These are phyloP conservation scores for Monosporascus sp. DNA, from an alignment of 2,329 filamentous ascomycete genomes.

Conservation along the genomic window DNA sequence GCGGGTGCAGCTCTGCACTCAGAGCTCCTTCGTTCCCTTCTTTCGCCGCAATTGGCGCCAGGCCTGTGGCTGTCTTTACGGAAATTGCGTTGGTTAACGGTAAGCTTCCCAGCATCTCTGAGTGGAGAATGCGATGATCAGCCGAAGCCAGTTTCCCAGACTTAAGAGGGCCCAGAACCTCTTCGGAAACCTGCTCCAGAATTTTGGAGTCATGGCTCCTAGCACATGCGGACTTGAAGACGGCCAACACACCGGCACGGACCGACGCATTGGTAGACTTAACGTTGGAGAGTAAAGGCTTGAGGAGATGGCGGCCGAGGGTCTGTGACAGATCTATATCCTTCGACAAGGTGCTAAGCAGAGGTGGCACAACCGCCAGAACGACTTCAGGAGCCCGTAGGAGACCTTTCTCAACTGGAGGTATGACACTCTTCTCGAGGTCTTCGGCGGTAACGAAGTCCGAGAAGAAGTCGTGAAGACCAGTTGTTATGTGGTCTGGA, in stretches of 20 bases:
- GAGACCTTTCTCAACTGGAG: conserved; percentile 81
- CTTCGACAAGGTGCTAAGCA: conserved; percentile 65
- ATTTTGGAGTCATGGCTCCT: conserved; percentile 43
- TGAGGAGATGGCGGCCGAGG: conserved; percentile 68
- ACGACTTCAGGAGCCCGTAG: conserved; percentile 87
- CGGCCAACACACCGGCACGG: conserved; percentile 67
- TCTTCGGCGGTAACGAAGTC: conserved; percentile 71
- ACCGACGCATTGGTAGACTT: conserved; percentile 83
- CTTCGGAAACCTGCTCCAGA: conserved; percentile 66
- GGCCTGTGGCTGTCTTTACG: conserved; percentile 58
- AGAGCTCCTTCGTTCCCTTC: conserved; percentile 86
- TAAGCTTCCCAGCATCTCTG: conserved; percentile 69
- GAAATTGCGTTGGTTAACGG: conserved; percentile 57
- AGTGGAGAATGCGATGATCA: conserved; percentile 79
- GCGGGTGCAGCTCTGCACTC: conserved; percentile 65
- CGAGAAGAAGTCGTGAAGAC: conserved; percentile 76
- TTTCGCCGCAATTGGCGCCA: conserved; percentile 68
- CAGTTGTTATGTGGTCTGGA: conserved; percentile 65
- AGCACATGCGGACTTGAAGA: conserved; percentile 63
- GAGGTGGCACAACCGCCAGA: conserved; percentile 68
- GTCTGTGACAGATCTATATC: conserved; percentile 72
- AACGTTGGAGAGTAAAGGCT: conserved; percentile 81
- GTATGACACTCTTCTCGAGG: conserved; percentile 68
- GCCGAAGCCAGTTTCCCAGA: conserved; percentile 76
- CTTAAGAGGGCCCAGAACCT: conserved; percentile 75